Base-by-base conservation (phyloP, 345 rosid species). In the Gossypium stocksii region DNA sequence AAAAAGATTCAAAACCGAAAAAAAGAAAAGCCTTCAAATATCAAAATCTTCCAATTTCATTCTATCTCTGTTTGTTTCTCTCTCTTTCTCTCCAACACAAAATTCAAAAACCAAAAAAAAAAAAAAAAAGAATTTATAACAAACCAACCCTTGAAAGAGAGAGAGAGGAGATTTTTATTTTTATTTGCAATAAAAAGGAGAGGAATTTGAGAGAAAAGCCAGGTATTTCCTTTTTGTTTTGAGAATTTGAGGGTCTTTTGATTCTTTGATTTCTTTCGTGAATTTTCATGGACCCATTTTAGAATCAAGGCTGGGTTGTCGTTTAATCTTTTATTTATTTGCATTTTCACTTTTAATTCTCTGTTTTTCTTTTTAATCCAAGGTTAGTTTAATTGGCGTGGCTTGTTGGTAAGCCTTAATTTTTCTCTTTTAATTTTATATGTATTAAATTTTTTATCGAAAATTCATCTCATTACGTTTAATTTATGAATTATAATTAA, bases 331-430 rank as follows among this genome's bases (percentile, higher is more conserved):
- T 15, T 2, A 45, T 62, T 56, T 57, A 48, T 20, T 65, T 34
- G 56, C 56, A 19, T 79, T 75, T 38, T 56, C 1, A 8, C 20
- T 15, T 65, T 57, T 11, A 10, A 57, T 65, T 78, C 66, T 77
- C 52, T 60, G 34, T 54, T 19, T 54, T n/a, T 27, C 27, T 44
- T 45, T 67, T 70, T 62, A 14, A 87, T 87, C 87, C 87, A 82
- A 74, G 68, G 61, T 71, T 81, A 78, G 16, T 82, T 75, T 75
- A 75, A 76, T 73, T 79, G 75, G 43, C 83, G 75, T 48, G 80
- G 66, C 70, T 73, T 75, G 74, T 76, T 73, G 88, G 88, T 85
- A 80, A 77, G 80, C 62, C 48, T 76, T 56, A 14, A 68, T 64
- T 20, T 72, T 27, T 68, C n/a, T 52, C 59, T 64, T 77, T 57